Evolutionary conservation across 176 grass and related monocot genomes (phyloP), one percentile per base, ranked within the genome.

Genomic region (Triticum dicoccoides): DNA sequence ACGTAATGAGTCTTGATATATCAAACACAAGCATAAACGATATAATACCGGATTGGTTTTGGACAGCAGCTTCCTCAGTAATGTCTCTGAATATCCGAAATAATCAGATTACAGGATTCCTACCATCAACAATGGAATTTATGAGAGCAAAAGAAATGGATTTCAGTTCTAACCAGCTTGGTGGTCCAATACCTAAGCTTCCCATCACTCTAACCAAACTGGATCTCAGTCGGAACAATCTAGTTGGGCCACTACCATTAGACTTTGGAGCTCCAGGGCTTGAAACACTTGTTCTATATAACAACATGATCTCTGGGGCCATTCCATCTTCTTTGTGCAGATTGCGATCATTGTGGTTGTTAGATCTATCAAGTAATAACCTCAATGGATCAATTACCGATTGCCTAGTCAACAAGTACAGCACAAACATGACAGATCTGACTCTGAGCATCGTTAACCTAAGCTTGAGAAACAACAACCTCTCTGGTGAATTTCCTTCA

Each of bases 61-160:
- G 76, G 76, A 23, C 3, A 37, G 2, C 76, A n/a, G 4, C 33
- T 13, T 61, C 54, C 17, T 58, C 32, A 14, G 17, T 14, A 9
- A 0, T 0, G 2, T 14, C 0, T 38, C 52, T 79, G 0, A 37
- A 49, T 29, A 32, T 87, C 0, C 8, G 41, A 24, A 62, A 58
- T 45, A 87, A 87, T 69, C 52, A 82, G 8, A 47, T 87, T 45
- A 49, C 13, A 75, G 78, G 85, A 11, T 5, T 73, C 2, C 49
- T 87, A 2, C 44, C 78, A 33, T n/a, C 8, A 21, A 24, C 9
- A 56, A 37, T 78, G 9, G 51, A 61, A 38, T 61, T 38, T n/a
- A 78, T 78, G 49, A 54, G 20, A 65, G 24, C 30, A 65, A 0
- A 0, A 2, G 8, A 1, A 11, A 61, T 21, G 29, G 68, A 87